These are phyloP conservation scores for Macadamia integrifolia DNA, from an alignment of 164 flowering plant species.

Conservation along the genomic window DNA sequence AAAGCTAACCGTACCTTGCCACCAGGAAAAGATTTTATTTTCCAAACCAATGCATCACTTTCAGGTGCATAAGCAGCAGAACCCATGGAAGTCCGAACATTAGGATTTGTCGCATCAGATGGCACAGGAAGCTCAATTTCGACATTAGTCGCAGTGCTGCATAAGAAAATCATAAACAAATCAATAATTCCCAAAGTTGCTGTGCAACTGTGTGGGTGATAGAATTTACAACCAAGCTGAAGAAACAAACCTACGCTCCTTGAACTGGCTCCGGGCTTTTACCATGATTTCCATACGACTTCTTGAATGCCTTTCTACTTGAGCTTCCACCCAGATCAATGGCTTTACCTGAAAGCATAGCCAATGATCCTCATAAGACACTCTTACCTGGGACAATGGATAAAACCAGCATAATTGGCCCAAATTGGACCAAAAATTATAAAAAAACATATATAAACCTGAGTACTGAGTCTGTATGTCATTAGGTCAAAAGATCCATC, in stretches of 20 bases:
- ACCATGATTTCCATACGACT: slow-evolving; percentile 92
- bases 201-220: no score
- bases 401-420: not conserved
- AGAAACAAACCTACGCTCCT: slow-evolving; percentile 82
- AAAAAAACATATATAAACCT: slow-evolving; percentile 37
- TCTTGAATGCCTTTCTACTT: slow-evolving; percentile 88
- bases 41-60: slow-evolving; percentile 84
- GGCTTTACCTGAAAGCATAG: slow-evolving; percentile 71
- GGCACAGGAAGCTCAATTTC: slow-evolving; percentile 88
- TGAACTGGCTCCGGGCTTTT: slow-evolving; percentile 95
- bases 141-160: slow-evolving; percentile 95
- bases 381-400: not conserved
- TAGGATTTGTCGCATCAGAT: slow-evolving; percentile 86
- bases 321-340: slow-evolving; percentile 98
- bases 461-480: slow-evolving; percentile 94
- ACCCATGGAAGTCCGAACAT: slow-evolving; percentile 89
- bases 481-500: slow-evolving; percentile 97
- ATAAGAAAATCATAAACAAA: slow-evolving; percentile 7
- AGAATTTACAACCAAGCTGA: no score
- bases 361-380: slow-evolving; percentile 6
- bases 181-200: not conserved
- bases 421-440: not conserved
- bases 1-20: slow-evolving; percentile 57
- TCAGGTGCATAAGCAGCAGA: slow-evolving; percentile 97
- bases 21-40: slow-evolving; percentile 95